Evolutionary conservation across 2,329 filamentous ascomycete species (phyloP).

Genomic region (Cladophialophora psammophila): DNA sequence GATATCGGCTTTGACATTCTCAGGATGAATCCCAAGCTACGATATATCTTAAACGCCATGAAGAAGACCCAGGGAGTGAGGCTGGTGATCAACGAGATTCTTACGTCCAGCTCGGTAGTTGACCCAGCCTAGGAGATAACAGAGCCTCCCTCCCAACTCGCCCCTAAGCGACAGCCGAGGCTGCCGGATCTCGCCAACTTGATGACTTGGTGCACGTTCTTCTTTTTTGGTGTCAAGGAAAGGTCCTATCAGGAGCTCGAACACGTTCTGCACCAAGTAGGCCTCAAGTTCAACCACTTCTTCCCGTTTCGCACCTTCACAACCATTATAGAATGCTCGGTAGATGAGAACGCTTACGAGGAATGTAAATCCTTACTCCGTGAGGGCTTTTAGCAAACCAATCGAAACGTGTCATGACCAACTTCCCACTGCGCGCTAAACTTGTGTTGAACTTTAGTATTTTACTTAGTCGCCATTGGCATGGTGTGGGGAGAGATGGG

Average conservation of each 20-base stretch:
- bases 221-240: slow-evolving; percentile 26
- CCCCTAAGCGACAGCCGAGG: slow-evolving; percentile 16
- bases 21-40: not conserved
- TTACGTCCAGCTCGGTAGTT: slow-evolving; percentile 17
- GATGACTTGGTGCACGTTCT: slow-evolving; percentile 27
- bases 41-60: slow-evolving; percentile 3
- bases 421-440: too few relatives aligned
- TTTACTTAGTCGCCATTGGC: too few relatives aligned
- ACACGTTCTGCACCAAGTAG: slow-evolving; percentile 8
- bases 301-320: slow-evolving; percentile 26
- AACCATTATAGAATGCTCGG: slow-evolving; percentile 22
- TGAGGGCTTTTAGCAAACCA: too few relatives aligned
- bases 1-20: slow-evolving; percentile 26
- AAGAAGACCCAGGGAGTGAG: slow-evolving; percentile 9
- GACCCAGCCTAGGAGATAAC: not conserved
- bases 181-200: slow-evolving; percentile 19
- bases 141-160: slow-evolving; percentile 14
- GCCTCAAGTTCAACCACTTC: slow-evolving; percentile 13
- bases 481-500: too few relatives aligned
- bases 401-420: too few relatives aligned
- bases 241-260: slow-evolving; percentile 26
- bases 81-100: slow-evolving; percentile 27
- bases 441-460: too few relatives aligned
- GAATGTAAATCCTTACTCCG: too few relatives aligned
- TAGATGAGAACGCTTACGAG: not conserved